Base-by-base conservation (phyloP, 768 basidiomycete genomes). In the Leucocoprinus birnbaumii region DNA sequence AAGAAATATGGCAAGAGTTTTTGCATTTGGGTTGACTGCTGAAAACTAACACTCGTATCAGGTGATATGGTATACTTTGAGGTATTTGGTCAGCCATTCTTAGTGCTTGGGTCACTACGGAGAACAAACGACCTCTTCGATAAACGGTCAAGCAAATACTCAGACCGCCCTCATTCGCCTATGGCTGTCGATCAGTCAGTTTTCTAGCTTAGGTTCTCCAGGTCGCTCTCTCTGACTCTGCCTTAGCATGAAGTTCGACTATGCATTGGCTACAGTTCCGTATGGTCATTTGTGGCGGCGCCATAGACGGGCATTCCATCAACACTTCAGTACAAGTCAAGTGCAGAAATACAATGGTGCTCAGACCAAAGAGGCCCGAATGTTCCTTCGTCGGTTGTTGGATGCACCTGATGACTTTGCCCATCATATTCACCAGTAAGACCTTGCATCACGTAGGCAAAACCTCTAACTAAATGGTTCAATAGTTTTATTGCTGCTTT, bases 211-310 rank as follows among this genome's bases (percentile, higher is more conserved):
- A 18, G 2, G 14, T 3, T 9, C 9, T 24, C 40, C 1, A n/a
- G 3, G 3, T 8, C 18, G 5, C 11, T 31, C 31, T 31, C 13
- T 41, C 19, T 4, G 6, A 27, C 16, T 27, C 5, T 13, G 41
- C 16, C 35, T 11, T 44, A 68, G 66, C 19, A 66, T 66, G 66
- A 62, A 61, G 6, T 65, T 63, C 61, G 58, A 56, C 26, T 58
- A 63, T 46, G 57, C 59, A 7, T 56, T 66, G 21, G 58, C 61
- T 16, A 58, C 65, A 48, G 58, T 63, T 11, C 63, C 65, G 1
- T 69, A 69, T 51, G 64, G 61, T 6, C 56, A 65, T 24, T 59
- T 52, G 35, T 70, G 68, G 68, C 56, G 63, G 31, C 59, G 63
- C 18, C 66, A 62, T 53, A 63, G 68, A 26, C 62, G 64, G 41